Conservation (phyloP, 2,329 filamentous ascomycete species). For the Decorospora gaudefroyi region DNA sequence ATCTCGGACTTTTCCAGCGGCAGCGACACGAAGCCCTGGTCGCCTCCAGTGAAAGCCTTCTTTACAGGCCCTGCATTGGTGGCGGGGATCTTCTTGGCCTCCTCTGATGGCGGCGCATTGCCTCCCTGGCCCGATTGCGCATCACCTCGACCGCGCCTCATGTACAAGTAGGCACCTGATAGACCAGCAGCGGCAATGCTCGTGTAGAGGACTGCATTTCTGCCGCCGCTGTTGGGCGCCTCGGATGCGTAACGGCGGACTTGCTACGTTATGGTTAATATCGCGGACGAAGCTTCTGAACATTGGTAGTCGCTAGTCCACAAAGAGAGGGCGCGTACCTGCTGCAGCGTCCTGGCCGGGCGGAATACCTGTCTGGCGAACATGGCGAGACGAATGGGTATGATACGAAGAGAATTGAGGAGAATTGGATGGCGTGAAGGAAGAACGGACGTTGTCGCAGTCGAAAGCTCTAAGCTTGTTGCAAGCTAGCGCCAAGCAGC, state of each 20-base stretch:
- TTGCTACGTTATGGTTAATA: slow-evolving; percentile 54
- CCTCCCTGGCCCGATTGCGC: slow-evolving; percentile 30
- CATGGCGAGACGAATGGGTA: slow-evolving; percentile 46
- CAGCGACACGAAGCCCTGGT: slow-evolving; percentile 85
- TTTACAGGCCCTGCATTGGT: slow-evolving; percentile 50
- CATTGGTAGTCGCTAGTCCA: slow-evolving; percentile 19
- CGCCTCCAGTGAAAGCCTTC: slow-evolving; percentile 74
- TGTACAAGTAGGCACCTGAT: slow-evolving; percentile 60
- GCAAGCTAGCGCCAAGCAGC: slow-evolving; percentile 30
- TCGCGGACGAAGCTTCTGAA: slow-evolving; percentile 5
- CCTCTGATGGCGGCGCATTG: slow-evolving; percentile 37
- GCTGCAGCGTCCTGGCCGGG: slow-evolving; percentile 49
- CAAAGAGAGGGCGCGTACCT: slow-evolving; percentile 38
- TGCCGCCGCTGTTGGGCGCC: slow-evolving; percentile 57
- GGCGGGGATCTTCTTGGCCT: slow-evolving; percentile 48
- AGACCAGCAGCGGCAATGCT: slow-evolving; percentile 63
- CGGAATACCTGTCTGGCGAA: slow-evolving; percentile 52
- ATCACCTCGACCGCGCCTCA: slow-evolving; percentile 44
- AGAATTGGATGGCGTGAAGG: slow-evolving; percentile 9
- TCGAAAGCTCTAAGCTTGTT: slow-evolving; percentile 19
- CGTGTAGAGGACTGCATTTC: slow-evolving; percentile 57
- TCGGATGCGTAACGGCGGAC: slow-evolving; percentile 74
- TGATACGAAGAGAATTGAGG: slow-evolving; percentile 9
- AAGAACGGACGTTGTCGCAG: slow-evolving; percentile 13
- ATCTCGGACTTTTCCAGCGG: slow-evolving; percentile 76